phyloP scores from a whole-genome alignment of 257 asterid genomes.

The Sherardia arvensis region DNA sequence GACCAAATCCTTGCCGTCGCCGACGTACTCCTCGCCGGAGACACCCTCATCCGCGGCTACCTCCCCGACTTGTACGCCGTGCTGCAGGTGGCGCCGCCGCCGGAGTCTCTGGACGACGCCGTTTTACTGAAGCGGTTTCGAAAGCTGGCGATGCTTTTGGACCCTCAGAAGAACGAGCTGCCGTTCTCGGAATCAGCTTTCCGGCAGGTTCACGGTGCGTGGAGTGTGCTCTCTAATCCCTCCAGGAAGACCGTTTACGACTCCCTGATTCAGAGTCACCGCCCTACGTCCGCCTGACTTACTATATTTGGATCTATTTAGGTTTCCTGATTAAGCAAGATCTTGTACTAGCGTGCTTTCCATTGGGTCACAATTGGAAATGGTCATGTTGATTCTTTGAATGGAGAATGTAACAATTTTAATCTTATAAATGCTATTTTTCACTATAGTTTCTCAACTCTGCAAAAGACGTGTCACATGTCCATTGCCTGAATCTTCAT shows the following conservation, averaged over 20 bases:
- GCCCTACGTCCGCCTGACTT: no score
- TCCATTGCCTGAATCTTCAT: no score
- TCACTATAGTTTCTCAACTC: no score
- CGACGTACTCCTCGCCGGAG: conserved; percentile 76
- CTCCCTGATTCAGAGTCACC: conserved; percentile 34
- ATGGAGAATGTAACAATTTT: no score
- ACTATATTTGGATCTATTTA: no score
- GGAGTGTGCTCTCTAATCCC: conserved; percentile 66
- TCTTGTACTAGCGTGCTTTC: no score
- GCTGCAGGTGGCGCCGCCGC: conserved; percentile 57
- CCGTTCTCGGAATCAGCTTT: conserved; percentile 82
- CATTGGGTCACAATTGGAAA: no score
- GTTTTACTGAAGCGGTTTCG: conserved; percentile 57
- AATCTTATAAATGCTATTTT: no score
- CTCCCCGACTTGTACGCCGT: conserved; percentile 68
- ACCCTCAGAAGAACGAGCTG: conserved; percentile 65
- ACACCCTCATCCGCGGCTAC: conserved; percentile 51
- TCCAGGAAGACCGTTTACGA: conserved; percentile 56
- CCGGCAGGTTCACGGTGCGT: conserved; percentile 64
- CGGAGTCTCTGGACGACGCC: conserved; percentile 48
- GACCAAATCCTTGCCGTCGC: conserved; percentile 77
- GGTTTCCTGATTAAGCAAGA: no score
- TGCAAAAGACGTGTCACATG: no score
- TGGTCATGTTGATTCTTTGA: no score
- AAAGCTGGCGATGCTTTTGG: conserved; percentile 42